phyloP scores from a whole-genome alignment of 176 grass and related monocot genomes.

The Rhynchospora tenuis region DNA sequence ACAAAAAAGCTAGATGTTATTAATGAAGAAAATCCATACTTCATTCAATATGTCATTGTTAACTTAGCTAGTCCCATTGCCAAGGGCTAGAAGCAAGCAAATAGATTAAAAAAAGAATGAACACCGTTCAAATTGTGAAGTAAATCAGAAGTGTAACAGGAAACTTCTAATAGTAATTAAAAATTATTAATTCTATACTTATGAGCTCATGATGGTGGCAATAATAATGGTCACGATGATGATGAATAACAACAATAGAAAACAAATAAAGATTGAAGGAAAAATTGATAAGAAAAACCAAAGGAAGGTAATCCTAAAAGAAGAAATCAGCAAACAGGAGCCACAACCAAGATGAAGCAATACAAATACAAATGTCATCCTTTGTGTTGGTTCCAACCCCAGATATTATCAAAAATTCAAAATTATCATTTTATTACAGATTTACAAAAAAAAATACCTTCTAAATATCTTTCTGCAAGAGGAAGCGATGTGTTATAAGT shows the following conservation, averaged over 20 bases:
- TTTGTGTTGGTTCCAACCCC: background rate
- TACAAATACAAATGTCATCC: background rate
- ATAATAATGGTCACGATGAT: background rate
- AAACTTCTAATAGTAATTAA: background rate
- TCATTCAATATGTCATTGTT: background rate
- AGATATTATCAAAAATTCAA: background rate
- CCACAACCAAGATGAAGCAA: background rate
- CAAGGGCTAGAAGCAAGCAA: background rate
- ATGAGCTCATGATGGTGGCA: background rate
- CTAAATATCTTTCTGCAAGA: slow-evolving; percentile 63
- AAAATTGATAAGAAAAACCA: background rate
- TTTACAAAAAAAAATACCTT: slow-evolving; percentile 45
- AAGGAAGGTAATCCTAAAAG: background rate
- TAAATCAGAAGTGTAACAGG: background rate
- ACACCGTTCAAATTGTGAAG: background rate
- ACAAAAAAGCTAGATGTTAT: background rate
- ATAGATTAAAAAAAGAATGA: background rate
- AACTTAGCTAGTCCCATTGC: background rate
- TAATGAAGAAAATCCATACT: background rate
- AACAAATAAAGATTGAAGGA: background rate
- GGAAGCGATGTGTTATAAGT: slow-evolving; percentile 93
- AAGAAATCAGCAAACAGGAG: background rate
- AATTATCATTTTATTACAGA: background rate
- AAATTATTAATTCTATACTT: background rate
- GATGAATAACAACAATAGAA: background rate